A percentile compares a stretch with the other conserved stretches of the same genome.
phyloP scores from a whole-genome alignment of 768 basidiomycete genomes.

The Gyrodon lividus region DNA sequence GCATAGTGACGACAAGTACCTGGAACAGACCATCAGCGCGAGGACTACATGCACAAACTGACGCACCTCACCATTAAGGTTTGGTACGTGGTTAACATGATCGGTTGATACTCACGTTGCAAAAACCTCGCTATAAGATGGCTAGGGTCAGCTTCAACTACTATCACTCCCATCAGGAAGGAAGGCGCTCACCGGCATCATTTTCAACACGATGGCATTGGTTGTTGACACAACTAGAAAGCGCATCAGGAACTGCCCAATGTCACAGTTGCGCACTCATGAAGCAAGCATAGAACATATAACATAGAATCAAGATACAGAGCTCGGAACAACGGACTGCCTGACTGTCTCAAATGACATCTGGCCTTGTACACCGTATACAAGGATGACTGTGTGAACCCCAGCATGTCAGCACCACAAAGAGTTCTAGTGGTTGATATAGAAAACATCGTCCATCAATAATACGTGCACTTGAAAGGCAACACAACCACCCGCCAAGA shows the following conservation, averaged over 20 bases:
- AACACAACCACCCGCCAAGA: conserved; percentile 3
- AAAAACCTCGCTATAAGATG: conserved; percentile 2
- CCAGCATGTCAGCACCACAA: background rate
- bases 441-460: background rate
- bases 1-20: too few relatives aligned
- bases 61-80: too few relatives aligned
- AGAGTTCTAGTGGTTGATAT: too few relatives aligned
- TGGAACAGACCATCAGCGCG: too few relatives aligned
- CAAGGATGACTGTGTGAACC: background rate
- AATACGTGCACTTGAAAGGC: too few relatives aligned
- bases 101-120: background rate
- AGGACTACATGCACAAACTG: too few relatives aligned
- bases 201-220: background rate
- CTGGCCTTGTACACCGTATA: background rate
- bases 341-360: background rate
- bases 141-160: background rate
- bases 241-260: too few relatives aligned
- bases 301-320: conserved; percentile 3
- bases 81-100: too few relatives aligned
- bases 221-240: background rate
- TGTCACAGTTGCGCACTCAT: background rate
- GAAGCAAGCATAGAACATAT: background rate
- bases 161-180: background rate
- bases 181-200: background rate
- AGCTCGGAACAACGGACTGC: background rate